Base-by-base conservation (phyloP, 495 filamentous ascomycete species). In the Penicillium desertorum region DNA sequence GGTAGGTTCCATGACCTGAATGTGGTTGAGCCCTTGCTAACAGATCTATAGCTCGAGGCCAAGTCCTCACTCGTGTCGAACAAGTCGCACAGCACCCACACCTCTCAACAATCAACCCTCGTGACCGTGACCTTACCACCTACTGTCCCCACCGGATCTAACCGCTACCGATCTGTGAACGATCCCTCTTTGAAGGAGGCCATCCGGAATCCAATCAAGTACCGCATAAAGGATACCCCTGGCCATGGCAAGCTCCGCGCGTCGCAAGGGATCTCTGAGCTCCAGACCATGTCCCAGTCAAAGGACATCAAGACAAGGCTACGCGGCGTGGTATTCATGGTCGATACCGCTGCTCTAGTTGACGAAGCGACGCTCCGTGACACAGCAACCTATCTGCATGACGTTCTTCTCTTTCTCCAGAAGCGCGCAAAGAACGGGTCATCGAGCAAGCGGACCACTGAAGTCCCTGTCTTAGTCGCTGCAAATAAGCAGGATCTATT, bases 401-500 rank as follows among this genome's bases (percentile, higher is more conserved):
- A 96, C 54, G 73, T 92, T 3, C 80, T 98, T 11, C 77, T 97
- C 5, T 59, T 86, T 0, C 78, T 98, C 45, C 94, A 98, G 69
- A 89, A 86, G 70, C 81, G 88, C 6, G 79, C 84, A n/a, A 79
- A 82, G 60, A 68, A 65, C 2, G 74, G 72, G 50, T 69, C 67
- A 1, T 83, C 80, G 10, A 75, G 79, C 43, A 86, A 86, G 55
- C 78, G 80, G 2, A 82, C 84, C 0, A 71, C 80, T 16, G 81
- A 84, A 19, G 79, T 95, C 29, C 84, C 88, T 0, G 82, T 98
- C 3, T 73, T 98, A 19, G 73, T 98, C 39, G 92, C 90, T 4
- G 92, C 92, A 37, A 98, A 98, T 69, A 98, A 98, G 78, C 79
- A 92, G 49, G 94, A 98, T 70, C 76, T 98, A 12, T 98, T 98